Evolutionary conservation across 164 flowering plant species (phyloP), one percentile per base, ranked within the genome.

Genomic region (Dillenia turbinata): DNA sequence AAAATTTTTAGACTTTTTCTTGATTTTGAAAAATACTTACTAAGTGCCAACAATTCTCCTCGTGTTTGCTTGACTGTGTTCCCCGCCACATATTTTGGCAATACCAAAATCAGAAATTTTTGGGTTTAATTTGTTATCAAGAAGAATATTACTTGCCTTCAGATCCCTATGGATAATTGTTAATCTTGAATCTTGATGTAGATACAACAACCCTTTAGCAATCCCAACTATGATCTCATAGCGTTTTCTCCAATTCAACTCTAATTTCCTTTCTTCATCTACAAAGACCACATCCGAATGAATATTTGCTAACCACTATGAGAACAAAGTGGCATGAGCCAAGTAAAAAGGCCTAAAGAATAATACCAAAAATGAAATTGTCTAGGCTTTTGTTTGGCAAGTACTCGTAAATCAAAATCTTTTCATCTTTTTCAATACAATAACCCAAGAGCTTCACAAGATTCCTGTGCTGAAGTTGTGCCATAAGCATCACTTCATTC

Each of bases 101-200:
- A 54, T 54, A 6, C 57, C 57, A 54, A 54, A 22, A 11, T 54
- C 57, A 8, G 57, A 54, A 7, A 54, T 54, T 54, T 54, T 54
- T 24, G 54, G 54, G 19, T 15, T n/a, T 22, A 51, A n/a, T 7
- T 51, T 22, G 19, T 12, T n/a, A n/a, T 51, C 57, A 9, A 54
- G 57, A 9, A 22, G 26, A 22, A 54, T 22, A 22, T 54, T 54
- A 13, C 14, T 54, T 10, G 57, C 33, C 19, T 54, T 54, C 14
- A 19, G 19, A 24, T 54, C 57, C 2, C 57, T 22, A 13, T 54
- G 57, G 9, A 19, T 24, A 24, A 54, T 54, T 22, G n/a, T 54
- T 43, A 54, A 11, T 22, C 57, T 54, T 0, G 57, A 54, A 14
- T 54, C 57, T 24, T 54, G 57, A 54, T 54, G 57, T 10, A 54